These are phyloP conservation scores for Arabis alpina DNA, from an alignment of 345 rosid genomes.

Conservation along the genomic window DNA sequence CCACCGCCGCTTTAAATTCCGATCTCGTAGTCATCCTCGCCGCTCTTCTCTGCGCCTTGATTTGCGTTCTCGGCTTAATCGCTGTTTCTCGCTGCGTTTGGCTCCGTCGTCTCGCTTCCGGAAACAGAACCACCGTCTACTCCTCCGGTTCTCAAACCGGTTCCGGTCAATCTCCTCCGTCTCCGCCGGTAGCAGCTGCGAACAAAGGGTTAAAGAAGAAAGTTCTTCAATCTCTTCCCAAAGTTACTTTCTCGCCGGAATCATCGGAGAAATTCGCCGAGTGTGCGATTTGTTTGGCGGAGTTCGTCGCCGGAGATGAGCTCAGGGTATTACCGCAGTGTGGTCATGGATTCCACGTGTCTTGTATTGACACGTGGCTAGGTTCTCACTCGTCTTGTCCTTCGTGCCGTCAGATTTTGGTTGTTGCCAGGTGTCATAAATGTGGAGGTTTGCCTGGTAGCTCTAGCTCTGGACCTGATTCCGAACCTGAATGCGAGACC, in stretches of 20 bases:
- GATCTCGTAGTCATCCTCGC: conserved; percentile 95
- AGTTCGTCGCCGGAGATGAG: conserved; percentile 77
- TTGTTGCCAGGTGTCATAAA: conserved; percentile 64
- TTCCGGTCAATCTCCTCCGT: conserved; percentile 30
- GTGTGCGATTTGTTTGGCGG: conserved; percentile 82
- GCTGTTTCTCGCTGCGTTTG: conserved; percentile 92
- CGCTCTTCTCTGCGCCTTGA: conserved; percentile 87
- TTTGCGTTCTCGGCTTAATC: conserved; percentile 81
- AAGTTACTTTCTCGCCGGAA: conserved; percentile 56
- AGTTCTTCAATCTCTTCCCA: conserved; percentile 81
- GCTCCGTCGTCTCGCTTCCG: conserved; percentile 74
- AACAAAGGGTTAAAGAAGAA: conserved; percentile 89
- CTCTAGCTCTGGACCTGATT: conserved; percentile 42
- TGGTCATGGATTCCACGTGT: conserved; percentile 86
- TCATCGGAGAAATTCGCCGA: conserved; percentile 57
- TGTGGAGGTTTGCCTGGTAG: conserved; percentile 70
- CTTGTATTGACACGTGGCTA: conserved; percentile 92
- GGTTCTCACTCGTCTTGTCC: conserved; percentile 96
- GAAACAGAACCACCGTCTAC: conserved; percentile 30
- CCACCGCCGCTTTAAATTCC: conserved; percentile 56
- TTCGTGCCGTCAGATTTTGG: conserved; percentile 82
- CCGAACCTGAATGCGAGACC: conserved; percentile 40
- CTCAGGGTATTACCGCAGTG: conserved; percentile 85
- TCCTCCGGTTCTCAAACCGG: conserved; percentile 7
- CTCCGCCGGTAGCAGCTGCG: conserved; percentile 52